A percentile compares a stretch with the other conserved stretches of the same genome.
Conservation (phyloP, 2,329 filamentous ascomycete species). For the Fusarium gaditjirri region DNA sequence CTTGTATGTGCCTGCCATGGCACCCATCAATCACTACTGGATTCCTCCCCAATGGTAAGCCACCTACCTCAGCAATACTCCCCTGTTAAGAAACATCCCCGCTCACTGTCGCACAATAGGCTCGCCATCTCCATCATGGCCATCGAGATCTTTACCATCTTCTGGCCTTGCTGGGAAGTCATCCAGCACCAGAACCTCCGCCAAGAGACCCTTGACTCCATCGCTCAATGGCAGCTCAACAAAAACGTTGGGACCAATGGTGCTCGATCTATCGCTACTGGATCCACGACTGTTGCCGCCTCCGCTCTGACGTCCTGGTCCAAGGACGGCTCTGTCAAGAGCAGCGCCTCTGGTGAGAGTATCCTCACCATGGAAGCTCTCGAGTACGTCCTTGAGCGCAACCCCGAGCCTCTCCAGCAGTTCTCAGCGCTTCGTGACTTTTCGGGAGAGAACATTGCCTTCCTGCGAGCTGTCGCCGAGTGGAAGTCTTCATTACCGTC, state of each 20-base stretch:
- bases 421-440: slow-evolving; percentile 75
- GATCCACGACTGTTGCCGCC: slow-evolving; percentile 46
- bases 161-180: slow-evolving; percentile 71
- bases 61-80: background rate
- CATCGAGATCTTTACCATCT: slow-evolving; percentile 72
- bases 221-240: slow-evolving; percentile 59
- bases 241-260: slow-evolving; percentile 47
- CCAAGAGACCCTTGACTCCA: slow-evolving; percentile 60
- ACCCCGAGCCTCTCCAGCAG: slow-evolving; percentile 68
- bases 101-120: slow-evolving; percentile 48
- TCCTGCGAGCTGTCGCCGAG: slow-evolving; percentile 66
- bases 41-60: slow-evolving; percentile 71
- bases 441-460: slow-evolving; percentile 75
- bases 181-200: slow-evolving; percentile 56
- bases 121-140: slow-evolving; percentile 69
- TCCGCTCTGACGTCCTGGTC: slow-evolving; percentile 53
- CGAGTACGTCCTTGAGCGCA: slow-evolving; percentile 68
- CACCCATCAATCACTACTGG: slow-evolving; percentile 63
- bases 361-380: slow-evolving; percentile 45
- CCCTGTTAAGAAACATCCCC: background rate
- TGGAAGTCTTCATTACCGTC: slow-evolving; percentile 49
- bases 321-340: slow-evolving; percentile 49
- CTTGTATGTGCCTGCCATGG: slow-evolving; percentile 63
- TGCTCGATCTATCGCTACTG: slow-evolving; percentile 49
- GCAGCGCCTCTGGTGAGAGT: slow-evolving; percentile 52